Evolutionary conservation across 495 filamentous ascomycete species (phyloP), one percentile per base, ranked within the genome.

Genomic region (Podospora conica): DNA sequence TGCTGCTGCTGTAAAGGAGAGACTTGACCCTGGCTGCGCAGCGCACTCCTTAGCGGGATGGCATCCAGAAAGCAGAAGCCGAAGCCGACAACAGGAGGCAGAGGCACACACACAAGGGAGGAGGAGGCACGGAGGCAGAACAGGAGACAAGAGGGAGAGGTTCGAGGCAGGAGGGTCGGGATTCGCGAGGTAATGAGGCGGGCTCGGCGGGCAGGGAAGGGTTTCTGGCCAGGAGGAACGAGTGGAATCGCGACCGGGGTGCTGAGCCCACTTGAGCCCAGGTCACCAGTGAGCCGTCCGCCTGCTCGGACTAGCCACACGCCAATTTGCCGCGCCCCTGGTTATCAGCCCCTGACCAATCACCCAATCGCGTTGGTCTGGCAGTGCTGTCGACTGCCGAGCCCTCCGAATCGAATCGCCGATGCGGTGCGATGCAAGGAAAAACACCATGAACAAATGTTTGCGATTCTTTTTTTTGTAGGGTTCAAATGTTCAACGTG

Each of bases 41-140:
- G 40, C 40, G 15, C 40, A 48, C 40, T 48, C 40, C 40, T 48
- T 48, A 8, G 40, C 40, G 40, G 40, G 40, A 48, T 48, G 40
- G 40, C 40, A 48, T 48, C 40, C 15, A 40, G 18, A 1, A 48
- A 48, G n/a, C n/a, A n/a, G 40, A 48, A 48, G n/a, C 15, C 40
- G 33, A 21, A 21, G 24, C n/a, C 24, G 54, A 27, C 22, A 57
- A 53, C 54, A 58, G 9, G 63, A 64, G 63, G 25, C 18, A 57
- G 23, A 57, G 55, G 40, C 40, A 48, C 40, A 40, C 29, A 12
- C n/a, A n/a, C n/a, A n/a, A n/a, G n/a, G 9, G 63, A 64, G 63
- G 25, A 8, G 25, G 23, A 57, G 55, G 40, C 40, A 48, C 40
- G 18, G 10, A 12, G 9, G 55, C 55, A 27, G 21, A 57, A 53